A percentile compares a stretch with the other conserved stretches of the same genome.
These are phyloP conservation scores for Fomitiporia mediterranea DNA, from an alignment of 1,284 basidiomycete genomes.

Conservation along the genomic window DNA sequence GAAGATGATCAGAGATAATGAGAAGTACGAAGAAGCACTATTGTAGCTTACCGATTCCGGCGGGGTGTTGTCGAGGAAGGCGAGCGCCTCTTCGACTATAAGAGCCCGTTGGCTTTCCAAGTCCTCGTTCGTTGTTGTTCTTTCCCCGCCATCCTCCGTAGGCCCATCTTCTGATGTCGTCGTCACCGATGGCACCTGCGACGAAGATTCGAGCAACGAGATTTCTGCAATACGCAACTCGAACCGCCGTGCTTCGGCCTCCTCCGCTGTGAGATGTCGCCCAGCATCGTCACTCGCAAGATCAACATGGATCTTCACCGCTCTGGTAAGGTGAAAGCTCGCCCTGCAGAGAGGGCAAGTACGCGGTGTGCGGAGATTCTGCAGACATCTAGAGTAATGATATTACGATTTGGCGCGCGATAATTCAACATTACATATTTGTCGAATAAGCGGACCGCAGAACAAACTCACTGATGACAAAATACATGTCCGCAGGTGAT, in stretches of 20 bases:
- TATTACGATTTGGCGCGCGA: neutral
- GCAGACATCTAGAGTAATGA: conserved; percentile 10
- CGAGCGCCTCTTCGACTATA: conserved; percentile 12
- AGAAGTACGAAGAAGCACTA: neutral
- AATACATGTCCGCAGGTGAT: conserved; percentile 45
- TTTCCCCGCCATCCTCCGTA: neutral
- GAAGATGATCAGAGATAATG: neutral
- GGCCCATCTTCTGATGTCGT: too few species aligned
- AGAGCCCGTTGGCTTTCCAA: neutral
- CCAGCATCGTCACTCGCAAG: conserved; percentile 6
- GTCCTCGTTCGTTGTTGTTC: neutral
- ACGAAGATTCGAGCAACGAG: too few species aligned
- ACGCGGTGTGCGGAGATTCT: conserved; percentile 13
- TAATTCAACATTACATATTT: neutral
- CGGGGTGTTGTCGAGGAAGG: conserved; percentile 2
- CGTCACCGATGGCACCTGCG: too few species aligned
- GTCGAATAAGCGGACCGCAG: neutral
- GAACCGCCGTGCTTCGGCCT: neutral
- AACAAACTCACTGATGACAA: conserved; percentile 25
- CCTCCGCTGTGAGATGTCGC: neutral
- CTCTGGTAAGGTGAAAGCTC: conserved; percentile 9
- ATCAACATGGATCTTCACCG: conserved; percentile 17
- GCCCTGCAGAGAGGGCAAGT: conserved; percentile 17
- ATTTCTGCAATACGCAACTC: neutral
- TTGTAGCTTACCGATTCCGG: conserved; percentile 4